phyloP scores from a whole-genome alignment of 164 flowering plant species.

The Magnolia sinica region DNA sequence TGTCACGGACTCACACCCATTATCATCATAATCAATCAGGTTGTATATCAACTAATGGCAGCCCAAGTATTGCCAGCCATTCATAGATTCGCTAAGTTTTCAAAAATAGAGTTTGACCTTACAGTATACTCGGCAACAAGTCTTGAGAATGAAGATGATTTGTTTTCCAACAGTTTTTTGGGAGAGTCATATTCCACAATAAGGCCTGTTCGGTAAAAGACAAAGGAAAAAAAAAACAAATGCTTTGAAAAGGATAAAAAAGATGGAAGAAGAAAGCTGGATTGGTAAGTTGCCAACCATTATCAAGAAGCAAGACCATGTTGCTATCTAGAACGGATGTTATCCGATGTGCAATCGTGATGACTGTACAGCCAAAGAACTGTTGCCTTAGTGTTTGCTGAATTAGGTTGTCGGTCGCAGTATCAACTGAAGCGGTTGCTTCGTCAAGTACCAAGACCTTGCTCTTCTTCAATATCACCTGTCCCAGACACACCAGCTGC shows the following conservation, averaged over 20 bases:
- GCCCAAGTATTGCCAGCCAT: not conserved
- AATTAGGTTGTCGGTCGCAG: slow-evolving; percentile 76
- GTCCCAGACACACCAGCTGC: slow-evolving; percentile 80
- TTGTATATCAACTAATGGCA: not conserved
- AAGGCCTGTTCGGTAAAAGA: slow-evolving; percentile 47
- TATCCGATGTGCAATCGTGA: slow-evolving; percentile 76
- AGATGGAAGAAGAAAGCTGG: not conserved
- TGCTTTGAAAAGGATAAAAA: not conserved
- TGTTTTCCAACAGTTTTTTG: slow-evolving; percentile 51
- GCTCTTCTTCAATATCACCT: slow-evolving; percentile 75
- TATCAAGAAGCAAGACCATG: slow-evolving; percentile 64
- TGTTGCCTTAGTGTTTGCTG: slow-evolving; percentile 67
- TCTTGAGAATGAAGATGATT: slow-evolving; percentile 59
- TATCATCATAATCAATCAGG: not conserved
- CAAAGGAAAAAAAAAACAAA: not conserved
- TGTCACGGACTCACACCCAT: not conserved
- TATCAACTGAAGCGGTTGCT: slow-evolving; percentile 91
- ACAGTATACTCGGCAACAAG: slow-evolving; percentile 67
- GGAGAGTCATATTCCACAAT: slow-evolving; percentile 64
- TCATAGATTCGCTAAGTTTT: slow-evolving; percentile 4
- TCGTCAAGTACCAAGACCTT: slow-evolving; percentile 81
- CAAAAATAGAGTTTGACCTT: slow-evolving; percentile 44
- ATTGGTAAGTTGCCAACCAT: slow-evolving; percentile 41
- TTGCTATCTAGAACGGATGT: slow-evolving; percentile 74
- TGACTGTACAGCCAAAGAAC: slow-evolving; percentile 55